Percentiles rank a stretch among this genome's conserved stretches.
phyloP scores from a whole-genome alignment of 108 stramenopile genomes.

The Stephanodiscus minutulus region DNA sequence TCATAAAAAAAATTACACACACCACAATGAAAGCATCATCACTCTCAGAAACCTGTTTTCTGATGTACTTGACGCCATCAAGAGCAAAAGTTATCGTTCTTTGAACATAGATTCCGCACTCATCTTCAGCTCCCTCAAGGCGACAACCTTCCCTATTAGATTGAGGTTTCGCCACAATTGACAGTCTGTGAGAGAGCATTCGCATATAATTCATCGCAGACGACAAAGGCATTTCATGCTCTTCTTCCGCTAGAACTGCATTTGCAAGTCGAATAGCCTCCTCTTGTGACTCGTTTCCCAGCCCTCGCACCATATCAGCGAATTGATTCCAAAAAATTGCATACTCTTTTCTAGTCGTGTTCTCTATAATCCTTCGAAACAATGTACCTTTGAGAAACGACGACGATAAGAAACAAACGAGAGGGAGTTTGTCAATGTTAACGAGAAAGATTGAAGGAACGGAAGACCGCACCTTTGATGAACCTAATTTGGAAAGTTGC shows the following conservation, averaged over 20 bases:
- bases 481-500: constrained; percentile 70
- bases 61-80: constrained; percentile 6
- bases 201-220: constrained; percentile 25
- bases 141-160: neutral
- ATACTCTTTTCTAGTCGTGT: constrained; percentile 68
- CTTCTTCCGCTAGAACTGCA: constrained; percentile 14
- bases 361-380: constrained; percentile 71
- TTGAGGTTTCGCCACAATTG: constrained; percentile 8
- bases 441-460: neutral
- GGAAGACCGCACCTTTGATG: constrained; percentile 78
- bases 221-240: constrained; percentile 14
- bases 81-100: neutral
- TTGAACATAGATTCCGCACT: neutral
- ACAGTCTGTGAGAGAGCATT: constrained; percentile 20
- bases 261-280: constrained; percentile 14
- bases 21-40: neutral
- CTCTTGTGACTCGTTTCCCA: constrained; percentile 32
- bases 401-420: neutral
- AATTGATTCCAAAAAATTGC: constrained; percentile 56
- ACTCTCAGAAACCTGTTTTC: neutral
- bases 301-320: constrained; percentile 27
- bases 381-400: constrained; percentile 46
- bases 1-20: constrained; percentile 6
- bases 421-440: neutral
- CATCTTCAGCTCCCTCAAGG: neutral